These are phyloP conservation scores for Talaromyces adpressus DNA, from an alignment of 495 filamentous ascomycete genomes.

Conservation along the genomic window DNA sequence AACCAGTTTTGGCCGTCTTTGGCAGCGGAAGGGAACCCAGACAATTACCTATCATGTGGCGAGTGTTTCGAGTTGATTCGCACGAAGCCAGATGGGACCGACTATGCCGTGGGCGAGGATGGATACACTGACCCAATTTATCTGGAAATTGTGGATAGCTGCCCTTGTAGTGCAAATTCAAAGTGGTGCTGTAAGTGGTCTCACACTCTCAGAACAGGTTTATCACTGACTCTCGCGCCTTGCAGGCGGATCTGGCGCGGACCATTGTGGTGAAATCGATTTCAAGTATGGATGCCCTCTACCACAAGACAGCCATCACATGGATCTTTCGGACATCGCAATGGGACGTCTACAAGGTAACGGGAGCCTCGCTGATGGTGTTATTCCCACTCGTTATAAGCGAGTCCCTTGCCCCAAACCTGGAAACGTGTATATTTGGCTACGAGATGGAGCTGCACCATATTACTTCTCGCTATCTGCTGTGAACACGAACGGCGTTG, in stretches of 20 bases:
- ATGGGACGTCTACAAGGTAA: neutral
- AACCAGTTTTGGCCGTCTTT: neutral
- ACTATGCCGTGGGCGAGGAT: neutral
- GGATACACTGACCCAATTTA: neutral
- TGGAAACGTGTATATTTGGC: neutral
- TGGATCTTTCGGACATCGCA: constrained; percentile 1
- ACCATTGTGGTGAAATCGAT: neutral
- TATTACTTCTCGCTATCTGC: neutral
- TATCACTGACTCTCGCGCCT: too few relatives aligned
- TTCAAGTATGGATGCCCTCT: neutral
- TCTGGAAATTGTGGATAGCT: constrained; percentile 2
- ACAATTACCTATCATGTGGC: constrained; percentile 2
- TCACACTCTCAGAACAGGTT: too few relatives aligned
- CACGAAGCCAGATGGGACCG: neutral
- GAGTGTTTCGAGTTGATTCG: constrained; percentile 4
- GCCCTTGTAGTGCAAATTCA: neutral
- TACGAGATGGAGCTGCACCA: constrained; percentile 1
- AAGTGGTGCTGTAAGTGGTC: constrained; percentile 6
- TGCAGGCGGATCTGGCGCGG: neutral
- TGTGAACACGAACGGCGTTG: neutral
- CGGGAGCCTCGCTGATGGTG: neutral
- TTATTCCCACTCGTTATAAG: neutral
- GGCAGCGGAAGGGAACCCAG: neutral
- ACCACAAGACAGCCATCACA: neutral
- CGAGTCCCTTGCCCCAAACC: neutral